Evolutionary conservation across 129 eudicot genomes (phyloP).

Genomic region (Sambucus nigra): DNA sequence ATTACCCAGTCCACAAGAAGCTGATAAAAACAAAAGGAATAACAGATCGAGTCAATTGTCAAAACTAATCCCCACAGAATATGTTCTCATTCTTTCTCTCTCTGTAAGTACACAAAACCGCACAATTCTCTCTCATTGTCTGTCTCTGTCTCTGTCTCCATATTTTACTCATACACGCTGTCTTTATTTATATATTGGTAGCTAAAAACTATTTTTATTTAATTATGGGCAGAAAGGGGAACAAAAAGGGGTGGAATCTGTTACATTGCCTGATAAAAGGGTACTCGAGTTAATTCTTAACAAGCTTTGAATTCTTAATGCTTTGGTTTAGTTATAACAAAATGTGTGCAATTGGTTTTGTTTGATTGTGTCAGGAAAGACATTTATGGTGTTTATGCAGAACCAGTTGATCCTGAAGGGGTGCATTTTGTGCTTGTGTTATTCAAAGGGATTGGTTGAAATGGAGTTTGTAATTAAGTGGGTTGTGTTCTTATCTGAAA

Average conservation of each 20-base stretch:
- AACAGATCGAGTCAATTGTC: slow-evolving; percentile 77
- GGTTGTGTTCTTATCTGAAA: slow-evolving; percentile 17
- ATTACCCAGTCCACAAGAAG: too few species aligned
- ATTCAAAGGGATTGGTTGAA: background rate
- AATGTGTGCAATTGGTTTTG: slow-evolving; percentile 6
- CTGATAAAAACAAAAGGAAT: too few species aligned
- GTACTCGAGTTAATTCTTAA: slow-evolving; percentile 71
- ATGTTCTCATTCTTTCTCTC: too few species aligned
- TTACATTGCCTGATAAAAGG: slow-evolving; percentile 68
- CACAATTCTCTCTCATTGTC: too few species aligned
- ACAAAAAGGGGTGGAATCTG: slow-evolving; percentile 33
- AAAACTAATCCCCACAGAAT: slow-evolving; percentile 67
- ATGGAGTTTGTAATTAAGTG: slow-evolving; percentile 8
- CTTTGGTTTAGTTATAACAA: too few species aligned
- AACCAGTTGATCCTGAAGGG: slow-evolving; percentile 70
- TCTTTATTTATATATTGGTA: slow-evolving; percentile 1
- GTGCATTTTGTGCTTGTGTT: too few species aligned
- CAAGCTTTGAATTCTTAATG: slow-evolving; percentile 44
- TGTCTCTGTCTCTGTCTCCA: slow-evolving; percentile 9
- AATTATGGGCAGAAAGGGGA: too few species aligned
- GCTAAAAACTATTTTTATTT: too few species aligned
- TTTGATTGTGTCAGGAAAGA: slow-evolving; percentile 49
- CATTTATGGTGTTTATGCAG: slow-evolving; percentile 62
- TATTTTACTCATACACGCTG: slow-evolving; percentile 1
- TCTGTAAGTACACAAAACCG: too few species aligned